Evolutionary conservation across 1,284 basidiomycete species (phyloP).

Genomic region (Rhodotorula sp.): DNA sequence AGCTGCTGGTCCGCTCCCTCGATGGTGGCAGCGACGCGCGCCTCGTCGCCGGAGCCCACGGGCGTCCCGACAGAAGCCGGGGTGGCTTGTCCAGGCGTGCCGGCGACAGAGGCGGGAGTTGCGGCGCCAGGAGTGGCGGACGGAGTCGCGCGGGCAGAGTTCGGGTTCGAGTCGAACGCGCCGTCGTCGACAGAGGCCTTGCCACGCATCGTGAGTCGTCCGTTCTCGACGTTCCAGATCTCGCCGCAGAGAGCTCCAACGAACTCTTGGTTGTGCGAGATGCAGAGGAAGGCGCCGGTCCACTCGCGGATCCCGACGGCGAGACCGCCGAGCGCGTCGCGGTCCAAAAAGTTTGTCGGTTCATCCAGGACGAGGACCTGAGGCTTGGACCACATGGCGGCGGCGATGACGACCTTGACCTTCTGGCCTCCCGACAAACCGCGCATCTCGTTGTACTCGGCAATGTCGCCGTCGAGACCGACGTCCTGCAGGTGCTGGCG

Average conservation of each 20-base stretch:
- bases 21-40: constrained; percentile 41
- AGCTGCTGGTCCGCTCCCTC: constrained; percentile 32
- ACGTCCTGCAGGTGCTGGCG: constrained; percentile 88
- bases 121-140: constrained; percentile 52
- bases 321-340: constrained; percentile 75
- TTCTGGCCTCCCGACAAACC: constrained; percentile 66
- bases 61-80: constrained; percentile 51
- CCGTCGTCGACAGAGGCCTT: constrained; percentile 83
- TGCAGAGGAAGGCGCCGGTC: constrained; percentile 94
- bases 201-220: constrained; percentile 80
- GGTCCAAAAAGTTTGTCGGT: constrained; percentile 92
- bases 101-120: constrained; percentile 49
- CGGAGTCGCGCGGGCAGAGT: constrained; percentile 62
- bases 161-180: constrained; percentile 54
- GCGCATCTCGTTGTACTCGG: constrained; percentile 89
- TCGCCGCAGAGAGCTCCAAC: constrained; percentile 74
- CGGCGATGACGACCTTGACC: constrained; percentile 89
- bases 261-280: constrained; percentile 88
- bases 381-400: constrained; percentile 91
- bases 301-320: constrained; percentile 95
- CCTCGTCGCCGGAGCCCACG: constrained; percentile 52
- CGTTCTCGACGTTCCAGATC: constrained; percentile 65
- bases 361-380: constrained; percentile 59
- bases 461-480: constrained; percentile 93
- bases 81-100: constrained; percentile 51